phyloP scores from a whole-genome alignment of 2,329 filamentous ascomycete genomes.

The Sporothrix schenckii region DNA sequence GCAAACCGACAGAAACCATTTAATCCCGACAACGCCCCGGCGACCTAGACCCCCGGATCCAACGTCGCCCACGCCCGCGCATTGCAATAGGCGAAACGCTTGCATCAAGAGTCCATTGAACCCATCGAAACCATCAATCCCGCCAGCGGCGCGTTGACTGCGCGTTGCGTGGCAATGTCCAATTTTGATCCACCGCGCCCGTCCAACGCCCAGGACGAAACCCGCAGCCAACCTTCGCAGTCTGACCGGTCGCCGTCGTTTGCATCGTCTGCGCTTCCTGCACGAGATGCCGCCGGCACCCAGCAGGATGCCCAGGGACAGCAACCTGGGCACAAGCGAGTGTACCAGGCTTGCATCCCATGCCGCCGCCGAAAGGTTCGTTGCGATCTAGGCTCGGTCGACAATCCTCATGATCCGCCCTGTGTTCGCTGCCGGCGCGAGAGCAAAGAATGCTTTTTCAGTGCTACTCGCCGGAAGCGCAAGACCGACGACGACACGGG shows the following conservation, averaged over 20 bases:
- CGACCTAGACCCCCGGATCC: neutral
- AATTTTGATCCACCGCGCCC: conserved; percentile 36
- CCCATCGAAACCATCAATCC: conserved; percentile 21
- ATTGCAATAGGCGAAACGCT: conserved; percentile 1
- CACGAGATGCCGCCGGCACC: conserved; percentile 32
- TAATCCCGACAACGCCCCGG: conserved; percentile 32
- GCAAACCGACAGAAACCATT: conserved; percentile 40
- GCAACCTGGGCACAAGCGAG: conserved; percentile 54
- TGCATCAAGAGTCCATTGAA: conserved; percentile 18
- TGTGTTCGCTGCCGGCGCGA: conserved; percentile 93
- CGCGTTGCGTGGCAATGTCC: conserved; percentile 38
- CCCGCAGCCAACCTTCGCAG: conserved; percentile 30
- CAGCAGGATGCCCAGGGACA: conserved; percentile 26
- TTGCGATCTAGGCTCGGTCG: conserved; percentile 72
- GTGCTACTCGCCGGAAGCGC: conserved; percentile 88
- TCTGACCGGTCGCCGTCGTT: conserved; percentile 33
- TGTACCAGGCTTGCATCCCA: conserved; percentile 66
- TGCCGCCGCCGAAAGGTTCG: conserved; percentile 65
- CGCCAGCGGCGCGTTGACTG: neutral
- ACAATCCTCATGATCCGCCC: conserved; percentile 90
- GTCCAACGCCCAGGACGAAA: conserved; percentile 29
- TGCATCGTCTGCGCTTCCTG: conserved; percentile 32
- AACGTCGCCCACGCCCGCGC: conserved; percentile 11
- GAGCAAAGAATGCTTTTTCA: conserved; percentile 97
- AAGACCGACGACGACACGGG: conserved; percentile 65